A percentile compares a stretch with the other conserved stretches of the same genome.
phyloP scores from a whole-genome alignment of 768 basidiomycete species.

The Hygrophorus russula region DNA sequence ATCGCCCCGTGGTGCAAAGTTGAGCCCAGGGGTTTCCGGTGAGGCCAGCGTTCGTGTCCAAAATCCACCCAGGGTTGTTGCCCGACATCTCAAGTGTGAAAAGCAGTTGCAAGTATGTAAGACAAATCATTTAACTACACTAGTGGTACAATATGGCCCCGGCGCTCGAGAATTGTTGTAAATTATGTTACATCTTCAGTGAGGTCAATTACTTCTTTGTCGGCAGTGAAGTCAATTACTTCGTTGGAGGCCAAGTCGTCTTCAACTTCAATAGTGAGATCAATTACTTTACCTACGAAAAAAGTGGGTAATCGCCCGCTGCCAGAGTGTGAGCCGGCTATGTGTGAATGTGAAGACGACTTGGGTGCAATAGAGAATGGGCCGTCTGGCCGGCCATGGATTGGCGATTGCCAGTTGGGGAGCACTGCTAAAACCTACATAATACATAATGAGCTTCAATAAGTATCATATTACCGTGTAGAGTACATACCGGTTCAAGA shows the following conservation, averaged over 20 bases:
- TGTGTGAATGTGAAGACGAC: neutral
- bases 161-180: too few relatives aligned
- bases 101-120: too few relatives aligned
- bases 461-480: neutral
- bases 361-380: neutral
- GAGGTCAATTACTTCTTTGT: constrained; percentile 8
- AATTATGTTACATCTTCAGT: constrained; percentile 12
- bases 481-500: neutral
- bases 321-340: neutral
- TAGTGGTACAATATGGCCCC: too few relatives aligned
- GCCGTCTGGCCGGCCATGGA: neutral
- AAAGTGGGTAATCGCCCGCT: too few relatives aligned
- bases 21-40: too few relatives aligned
- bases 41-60: too few relatives aligned
- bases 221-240: neutral
- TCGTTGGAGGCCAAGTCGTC: neutral
- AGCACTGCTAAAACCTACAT: neutral
- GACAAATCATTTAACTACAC: too few relatives aligned
- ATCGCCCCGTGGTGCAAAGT: too few relatives aligned
- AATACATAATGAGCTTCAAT: neutral
- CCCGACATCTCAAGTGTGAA: too few relatives aligned
- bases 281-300: neutral
- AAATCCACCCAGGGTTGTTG: too few relatives aligned
- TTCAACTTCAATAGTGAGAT: neutral
- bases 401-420: neutral